These are phyloP conservation scores for Russula emetica DNA, from an alignment of 768 basidiomycete genomes.

Conservation along the genomic window DNA sequence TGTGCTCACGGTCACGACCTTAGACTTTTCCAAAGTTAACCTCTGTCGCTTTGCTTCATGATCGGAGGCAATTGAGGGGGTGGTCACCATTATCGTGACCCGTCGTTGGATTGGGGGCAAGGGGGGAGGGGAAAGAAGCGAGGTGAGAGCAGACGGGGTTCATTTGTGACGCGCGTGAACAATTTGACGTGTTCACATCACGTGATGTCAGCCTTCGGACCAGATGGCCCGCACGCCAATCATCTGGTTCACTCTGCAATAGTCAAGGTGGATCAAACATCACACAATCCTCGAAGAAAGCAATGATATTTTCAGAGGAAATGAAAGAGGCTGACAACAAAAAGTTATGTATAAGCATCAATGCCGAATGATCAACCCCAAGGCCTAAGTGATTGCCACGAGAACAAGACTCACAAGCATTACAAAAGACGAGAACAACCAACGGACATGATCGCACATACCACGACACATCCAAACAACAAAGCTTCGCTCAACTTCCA, in stretches of 20 bases:
- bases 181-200: constrained; percentile 28
- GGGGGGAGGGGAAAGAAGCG: background rate
- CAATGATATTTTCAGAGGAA: background rate
- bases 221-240: background rate
- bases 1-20: constrained; percentile 49
- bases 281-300: background rate
- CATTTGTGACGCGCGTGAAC: constrained; percentile 17
- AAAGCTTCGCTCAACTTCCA: constrained; percentile 5
- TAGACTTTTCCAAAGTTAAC: constrained; percentile 49
- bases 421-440: constrained; percentile 7
- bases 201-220: constrained; percentile 8
- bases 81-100: constrained; percentile 20
- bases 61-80: constrained; percentile 7
- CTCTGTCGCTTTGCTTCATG: constrained; percentile 41
- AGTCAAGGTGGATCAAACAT: background rate
- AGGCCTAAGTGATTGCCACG: background rate
- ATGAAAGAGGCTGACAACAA: background rate
- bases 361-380: background rate
- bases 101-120: background rate
- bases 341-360: background rate
- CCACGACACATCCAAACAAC: constrained; percentile 6
- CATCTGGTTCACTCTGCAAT: too few relatives aligned
- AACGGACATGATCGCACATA: background rate
- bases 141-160: background rate
- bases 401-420: constrained; percentile 9